Evolutionary conservation across 2,329 filamentous ascomycete species (phyloP), one percentile per base, ranked within the genome.

Genomic region (Phyllosticta capitalensis): DNA sequence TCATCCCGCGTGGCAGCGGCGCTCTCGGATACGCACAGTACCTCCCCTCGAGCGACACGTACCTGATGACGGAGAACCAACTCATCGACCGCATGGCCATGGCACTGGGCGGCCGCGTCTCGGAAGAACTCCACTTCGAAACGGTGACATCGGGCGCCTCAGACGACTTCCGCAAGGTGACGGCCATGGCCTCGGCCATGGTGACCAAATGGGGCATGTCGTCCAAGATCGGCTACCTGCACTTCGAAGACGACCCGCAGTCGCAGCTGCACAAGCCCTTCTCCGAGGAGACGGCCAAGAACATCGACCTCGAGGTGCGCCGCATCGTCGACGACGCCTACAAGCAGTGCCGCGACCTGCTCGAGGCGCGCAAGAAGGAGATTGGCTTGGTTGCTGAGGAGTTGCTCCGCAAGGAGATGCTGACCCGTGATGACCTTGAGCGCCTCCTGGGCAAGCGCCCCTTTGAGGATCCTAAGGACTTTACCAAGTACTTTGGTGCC

Each of bases 201-300:
- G 94, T 99, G 28, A 99, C 92, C n/a, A 90, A 96, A 73, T 99
- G 91, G 87, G 94, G 94, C 66, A 99, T 99, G 94, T 95, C 89
- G 49, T 84, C 89, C 65, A 95, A 95, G 77, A 87, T 99, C 53
- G 92, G 92, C 28, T 92, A 92, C 64, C 81, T 99, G 63, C 89
- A 95, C 79, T 99, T 92, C 74, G 88, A 94, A 67, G 83, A 87
- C 65, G 88, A 89, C 71, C 82, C 90, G 68, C 83, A 88, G 64
- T 88, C 89, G 71, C 86, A 89, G 69, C 76, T 96, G 61, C 86
- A 92, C 71, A 99, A 99, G 79, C 94, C 94, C 0, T 99, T 97
- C 76, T 92, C 90, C 21, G 94, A 99, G 78, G 81, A 90, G 57
- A 99, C 94, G 2, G 94, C 92, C 19, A 89, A 91, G 71, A 87